phyloP scores from a whole-genome alignment of 164 flowering plant genomes.

The Nymphaea thermarum region DNA sequence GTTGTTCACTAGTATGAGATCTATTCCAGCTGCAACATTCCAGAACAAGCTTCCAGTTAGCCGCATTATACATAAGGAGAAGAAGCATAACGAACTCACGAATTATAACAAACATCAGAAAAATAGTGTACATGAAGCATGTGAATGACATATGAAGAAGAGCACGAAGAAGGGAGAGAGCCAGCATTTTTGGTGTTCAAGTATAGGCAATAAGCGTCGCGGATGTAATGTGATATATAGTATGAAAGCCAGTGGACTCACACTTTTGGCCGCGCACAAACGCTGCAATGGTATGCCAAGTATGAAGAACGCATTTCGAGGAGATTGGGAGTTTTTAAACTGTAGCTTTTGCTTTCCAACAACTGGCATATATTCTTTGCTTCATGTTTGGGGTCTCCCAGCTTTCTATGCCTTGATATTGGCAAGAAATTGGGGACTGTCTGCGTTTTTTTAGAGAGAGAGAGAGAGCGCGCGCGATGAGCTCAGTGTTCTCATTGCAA shows the following conservation, averaged over 20 bases:
- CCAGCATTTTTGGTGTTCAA: no score
- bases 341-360: neutral
- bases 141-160: no score
- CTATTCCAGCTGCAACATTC: constrained; percentile 44
- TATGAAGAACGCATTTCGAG: neutral
- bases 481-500: no score
- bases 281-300: neutral
- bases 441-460: no score
- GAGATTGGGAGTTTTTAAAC: neutral
- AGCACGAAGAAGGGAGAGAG: no score
- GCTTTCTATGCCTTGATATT: neutral
- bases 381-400: neutral
- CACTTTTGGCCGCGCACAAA: neutral
- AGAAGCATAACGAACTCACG: no score
- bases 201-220: no score
- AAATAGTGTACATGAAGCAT: no score
- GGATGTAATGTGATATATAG: neutral
- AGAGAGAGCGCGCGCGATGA: no score
- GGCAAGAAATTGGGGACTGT: neutral
- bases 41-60: neutral
- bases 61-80: no score
- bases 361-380: neutral
- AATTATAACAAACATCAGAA: no score
- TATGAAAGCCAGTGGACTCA: neutral
- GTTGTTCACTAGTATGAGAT: constrained; percentile 51